These are phyloP conservation scores for Capronia epimyces DNA, from an alignment of 2,329 filamentous ascomycete genomes.

Conservation along the genomic window DNA sequence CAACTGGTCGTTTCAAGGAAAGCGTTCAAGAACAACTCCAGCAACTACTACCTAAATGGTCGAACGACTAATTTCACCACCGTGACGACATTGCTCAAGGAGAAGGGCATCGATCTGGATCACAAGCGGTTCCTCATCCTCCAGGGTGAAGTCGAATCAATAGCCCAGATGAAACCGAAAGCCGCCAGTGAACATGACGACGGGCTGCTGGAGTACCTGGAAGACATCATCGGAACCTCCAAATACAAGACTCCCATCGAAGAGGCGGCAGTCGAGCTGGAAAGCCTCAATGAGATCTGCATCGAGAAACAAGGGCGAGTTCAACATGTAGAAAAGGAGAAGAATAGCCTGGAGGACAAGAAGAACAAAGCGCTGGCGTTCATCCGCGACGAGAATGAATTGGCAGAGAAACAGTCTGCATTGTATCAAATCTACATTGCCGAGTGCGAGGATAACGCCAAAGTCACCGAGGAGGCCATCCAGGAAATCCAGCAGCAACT, in stretches of 20 bases:
- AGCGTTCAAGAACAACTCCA: constrained; percentile 96
- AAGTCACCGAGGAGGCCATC: constrained; percentile 83
- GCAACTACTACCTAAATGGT: constrained; percentile 95
- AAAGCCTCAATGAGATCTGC: constrained; percentile 89
- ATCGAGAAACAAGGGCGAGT: constrained; percentile 92
- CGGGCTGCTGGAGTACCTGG: constrained; percentile 89
- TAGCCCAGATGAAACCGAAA: constrained; percentile 98
- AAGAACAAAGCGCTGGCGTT: constrained; percentile 90
- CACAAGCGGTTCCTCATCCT: constrained; percentile 97
- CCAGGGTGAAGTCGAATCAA: constrained; percentile 96
- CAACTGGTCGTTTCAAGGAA: constrained; percentile 81
- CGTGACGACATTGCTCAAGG: constrained; percentile 80
- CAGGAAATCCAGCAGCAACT: constrained; percentile 84
- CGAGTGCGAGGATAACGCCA: constrained; percentile 82
- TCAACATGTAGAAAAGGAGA: constrained; percentile 97
- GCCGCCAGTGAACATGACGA: constrained; percentile 93
- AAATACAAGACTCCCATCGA: constrained; percentile 98
- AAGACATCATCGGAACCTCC: constrained; percentile 97
- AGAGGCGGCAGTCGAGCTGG: constrained; percentile 82
- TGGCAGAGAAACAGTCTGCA: constrained; percentile 80
- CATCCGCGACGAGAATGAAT: constrained; percentile 87
- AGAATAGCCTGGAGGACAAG: constrained; percentile 85
- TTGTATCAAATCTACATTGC: constrained; percentile 88
- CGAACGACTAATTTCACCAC: constrained; percentile 86
- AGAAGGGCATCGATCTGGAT: constrained; percentile 87